Evolutionary conservation across 164 flowering plant genomes (phyloP).

Genomic region (Protea cynaroides): DNA sequence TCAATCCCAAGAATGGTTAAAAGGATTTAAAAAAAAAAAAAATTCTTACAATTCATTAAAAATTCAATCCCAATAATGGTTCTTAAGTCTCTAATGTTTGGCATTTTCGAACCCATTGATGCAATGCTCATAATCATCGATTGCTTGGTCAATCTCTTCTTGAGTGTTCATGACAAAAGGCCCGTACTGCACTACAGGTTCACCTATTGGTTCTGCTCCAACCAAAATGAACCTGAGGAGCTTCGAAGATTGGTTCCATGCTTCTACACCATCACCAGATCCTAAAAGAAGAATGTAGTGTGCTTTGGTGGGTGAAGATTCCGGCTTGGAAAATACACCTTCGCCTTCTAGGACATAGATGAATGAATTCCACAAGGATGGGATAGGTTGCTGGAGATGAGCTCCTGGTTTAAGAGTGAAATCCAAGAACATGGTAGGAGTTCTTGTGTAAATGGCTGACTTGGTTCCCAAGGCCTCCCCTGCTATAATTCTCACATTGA

Average conservation of each 20-base stretch:
- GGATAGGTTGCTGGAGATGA: slow-evolving; percentile 57
- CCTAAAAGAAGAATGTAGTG: slow-evolving; percentile 62
- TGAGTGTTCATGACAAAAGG: slow-evolving; percentile 95
- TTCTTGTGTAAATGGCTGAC: slow-evolving; percentile 68
- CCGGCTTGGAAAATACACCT: slow-evolving; percentile 48
- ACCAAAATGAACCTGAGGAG: slow-evolving; percentile 54
- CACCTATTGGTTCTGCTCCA: slow-evolving; percentile 73
- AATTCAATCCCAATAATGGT: too few relatives aligned
- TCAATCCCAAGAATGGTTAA: too few relatives aligned
- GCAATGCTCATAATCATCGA: slow-evolving; percentile 60
- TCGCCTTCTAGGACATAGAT: slow-evolving; percentile 79
- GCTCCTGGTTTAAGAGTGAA: slow-evolving; percentile 70
- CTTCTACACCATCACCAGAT: slow-evolving; percentile 54
- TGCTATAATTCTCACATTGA: slow-evolving; percentile 68
- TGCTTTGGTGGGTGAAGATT: slow-evolving; percentile 26
- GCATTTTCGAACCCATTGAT: slow-evolving; percentile 80
- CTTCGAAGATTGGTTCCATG: slow-evolving; percentile 62
- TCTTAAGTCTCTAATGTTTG: slow-evolving; percentile 57
- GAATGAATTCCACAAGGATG: slow-evolving; percentile 66
- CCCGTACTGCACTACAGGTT: slow-evolving; percentile 69
- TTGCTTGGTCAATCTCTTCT: slow-evolving; percentile 69
- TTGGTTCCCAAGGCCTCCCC: slow-evolving; percentile 56
- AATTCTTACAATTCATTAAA: too few relatives aligned
- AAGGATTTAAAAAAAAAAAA: too few relatives aligned
- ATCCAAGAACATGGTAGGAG: slow-evolving; percentile 85